Percentiles rank a stretch among this genome's conserved stretches.
phyloP scores from a whole-genome alignment of 2,329 filamentous ascomycete species.

The Colletotrichum tamarilloi region DNA sequence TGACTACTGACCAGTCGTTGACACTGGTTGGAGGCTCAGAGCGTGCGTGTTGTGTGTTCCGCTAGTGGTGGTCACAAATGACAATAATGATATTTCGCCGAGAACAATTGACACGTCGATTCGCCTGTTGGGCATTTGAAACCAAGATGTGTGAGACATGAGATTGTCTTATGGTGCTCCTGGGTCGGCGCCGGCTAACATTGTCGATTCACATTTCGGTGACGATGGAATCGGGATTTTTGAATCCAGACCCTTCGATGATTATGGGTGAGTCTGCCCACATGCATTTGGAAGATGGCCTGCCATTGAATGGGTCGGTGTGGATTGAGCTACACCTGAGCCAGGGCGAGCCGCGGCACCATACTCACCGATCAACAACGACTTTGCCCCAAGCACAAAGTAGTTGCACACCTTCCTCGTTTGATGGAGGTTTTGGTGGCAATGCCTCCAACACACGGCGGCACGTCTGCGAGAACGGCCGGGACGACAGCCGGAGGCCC shows the following conservation, averaged over 20 bases:
- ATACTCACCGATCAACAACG: not conserved
- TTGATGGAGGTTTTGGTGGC: not conserved
- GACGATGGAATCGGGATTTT: not conserved
- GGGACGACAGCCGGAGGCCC: not conserved
- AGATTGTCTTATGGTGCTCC: conserved; percentile 8
- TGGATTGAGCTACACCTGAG: not conserved
- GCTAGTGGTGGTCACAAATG: conserved; percentile 22
- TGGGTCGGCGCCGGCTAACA: not conserved
- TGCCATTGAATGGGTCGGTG: not conserved
- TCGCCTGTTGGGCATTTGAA: conserved; percentile 19
- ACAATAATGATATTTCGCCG: conserved; percentile 11
- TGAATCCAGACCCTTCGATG: conserved; percentile 4
- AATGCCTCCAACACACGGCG: not conserved
- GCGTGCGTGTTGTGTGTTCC: not conserved
- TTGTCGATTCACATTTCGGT: not conserved
- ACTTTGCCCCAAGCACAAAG: not conserved
- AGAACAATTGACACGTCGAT: conserved; percentile 15
- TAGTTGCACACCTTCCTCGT: not conserved
- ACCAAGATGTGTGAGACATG: conserved; percentile 19
- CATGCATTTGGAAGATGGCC: not conserved
- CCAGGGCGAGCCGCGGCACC: not conserved
- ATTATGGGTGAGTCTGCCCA: conserved; percentile 12
- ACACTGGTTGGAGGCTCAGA: conserved; percentile 2
- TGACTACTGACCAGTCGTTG: not conserved
- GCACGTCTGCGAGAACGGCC: not conserved